Percentiles rank a stretch among this genome's conserved stretches.
These are phyloP conservation scores for Cystobasidium ongulense DNA, from an alignment of 768 basidiomycete species.

Conservation along the genomic window DNA sequence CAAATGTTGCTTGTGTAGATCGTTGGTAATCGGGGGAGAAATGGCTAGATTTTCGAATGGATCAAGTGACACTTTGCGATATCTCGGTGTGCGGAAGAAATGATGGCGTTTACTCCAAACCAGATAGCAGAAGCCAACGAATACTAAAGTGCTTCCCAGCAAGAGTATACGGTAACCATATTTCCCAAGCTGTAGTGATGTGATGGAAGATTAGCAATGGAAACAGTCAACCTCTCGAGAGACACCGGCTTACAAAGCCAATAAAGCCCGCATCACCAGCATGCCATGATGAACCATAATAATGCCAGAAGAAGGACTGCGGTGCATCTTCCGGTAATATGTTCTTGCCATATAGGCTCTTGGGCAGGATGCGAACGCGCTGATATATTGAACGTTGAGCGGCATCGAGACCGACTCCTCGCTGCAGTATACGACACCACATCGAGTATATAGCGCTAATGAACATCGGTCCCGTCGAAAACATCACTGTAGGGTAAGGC, in stretches of 20 bases:
- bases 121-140: conserved; percentile 28
- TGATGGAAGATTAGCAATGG: not conserved
- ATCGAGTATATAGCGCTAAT: conserved; percentile 85
- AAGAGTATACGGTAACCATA: conserved; percentile 21
- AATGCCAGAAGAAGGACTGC: conserved; percentile 91
- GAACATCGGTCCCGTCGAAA: conserved; percentile 99
- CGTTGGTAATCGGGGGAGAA: not conserved
- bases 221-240: too few species aligned
- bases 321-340: conserved; percentile 71
- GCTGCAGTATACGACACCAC: conserved; percentile 47
- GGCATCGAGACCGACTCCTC: not conserved
- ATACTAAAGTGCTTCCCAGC: conserved; percentile 8
- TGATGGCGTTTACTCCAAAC: conserved; percentile 1
- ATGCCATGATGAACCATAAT: conserved; percentile 97
- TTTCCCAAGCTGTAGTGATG: conserved; percentile 3
- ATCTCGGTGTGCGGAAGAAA: not conserved
- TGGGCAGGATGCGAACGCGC: conserved; percentile 85
- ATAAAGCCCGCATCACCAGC: conserved; percentile 97
- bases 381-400: not conserved
- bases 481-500: conserved; percentile 99
- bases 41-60: conserved; percentile 13
- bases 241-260: conserved; percentile 57
- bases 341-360: conserved; percentile 93
- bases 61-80: not conserved
- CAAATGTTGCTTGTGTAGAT: not conserved